These are phyloP conservation scores for Rubroshorea leprosula DNA, from an alignment of 345 rosid genomes.

Conservation along the genomic window DNA sequence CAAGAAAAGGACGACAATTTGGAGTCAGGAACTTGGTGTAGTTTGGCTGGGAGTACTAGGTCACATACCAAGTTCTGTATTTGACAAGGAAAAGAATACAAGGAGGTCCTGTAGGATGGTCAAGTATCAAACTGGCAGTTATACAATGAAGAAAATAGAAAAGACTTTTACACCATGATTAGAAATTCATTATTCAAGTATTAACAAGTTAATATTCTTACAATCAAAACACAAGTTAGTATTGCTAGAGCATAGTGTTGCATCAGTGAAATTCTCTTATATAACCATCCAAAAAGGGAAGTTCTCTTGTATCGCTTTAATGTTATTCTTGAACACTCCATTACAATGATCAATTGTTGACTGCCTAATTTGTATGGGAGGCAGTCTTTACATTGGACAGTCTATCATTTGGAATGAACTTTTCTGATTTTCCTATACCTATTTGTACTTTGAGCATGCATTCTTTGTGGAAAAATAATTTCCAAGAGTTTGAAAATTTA, in stretches of 20 bases:
- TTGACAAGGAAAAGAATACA: constrained; percentile 22
- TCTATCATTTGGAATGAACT: too few relatives aligned
- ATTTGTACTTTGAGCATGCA: neutral
- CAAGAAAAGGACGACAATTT: constrained; percentile 4
- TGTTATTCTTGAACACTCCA: too few relatives aligned
- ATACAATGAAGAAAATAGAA: neutral
- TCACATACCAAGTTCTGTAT: constrained; percentile 20
- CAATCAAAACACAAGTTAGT: too few relatives aligned
- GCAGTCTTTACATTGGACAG: too few relatives aligned
- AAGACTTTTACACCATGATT: neutral
- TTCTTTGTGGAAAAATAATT: neutral
- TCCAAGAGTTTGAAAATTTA: neutral
- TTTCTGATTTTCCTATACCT: too few relatives aligned
- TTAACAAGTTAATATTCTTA: neutral
- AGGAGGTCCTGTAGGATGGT: neutral
- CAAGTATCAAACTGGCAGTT: neutral
- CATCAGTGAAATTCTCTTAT: neutral
- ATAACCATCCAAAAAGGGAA: too few relatives aligned
- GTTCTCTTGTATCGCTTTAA: too few relatives aligned
- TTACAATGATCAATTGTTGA: too few relatives aligned
- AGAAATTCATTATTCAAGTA: neutral
- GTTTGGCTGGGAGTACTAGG: constrained; percentile 16
- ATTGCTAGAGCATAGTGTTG: neutral
- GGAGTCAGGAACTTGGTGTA: constrained; percentile 2
- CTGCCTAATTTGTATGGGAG: too few relatives aligned